phyloP scores from a whole-genome alignment of 1,139 yeast species.

The Candida pseudoviswanathii region DNA sequence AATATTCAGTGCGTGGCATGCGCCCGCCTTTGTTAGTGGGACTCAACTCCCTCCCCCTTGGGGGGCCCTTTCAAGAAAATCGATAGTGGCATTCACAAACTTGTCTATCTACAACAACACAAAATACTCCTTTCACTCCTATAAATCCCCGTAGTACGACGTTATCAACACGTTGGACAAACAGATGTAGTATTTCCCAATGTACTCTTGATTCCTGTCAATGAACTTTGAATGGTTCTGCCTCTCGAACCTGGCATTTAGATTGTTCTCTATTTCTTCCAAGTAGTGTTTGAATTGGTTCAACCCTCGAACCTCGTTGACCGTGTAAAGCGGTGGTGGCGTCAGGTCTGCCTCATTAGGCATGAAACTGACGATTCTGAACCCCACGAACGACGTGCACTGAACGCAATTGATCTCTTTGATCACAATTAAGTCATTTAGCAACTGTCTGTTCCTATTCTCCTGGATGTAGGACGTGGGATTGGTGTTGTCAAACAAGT shows the following conservation, averaged over 20 bases:
- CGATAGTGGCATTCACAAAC: no score
- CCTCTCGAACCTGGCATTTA: constrained; percentile 11
- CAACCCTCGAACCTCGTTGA: constrained; percentile 8
- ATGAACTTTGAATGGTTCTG: constrained; percentile 6
- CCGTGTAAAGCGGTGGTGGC: constrained; percentile 1
- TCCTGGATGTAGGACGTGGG: constrained; percentile 11
- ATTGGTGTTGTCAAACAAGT: constrained; percentile 10
- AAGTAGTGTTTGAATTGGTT: constrained; percentile 15
- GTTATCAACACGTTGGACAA: constrained; percentile 4
- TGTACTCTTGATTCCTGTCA: constrained; percentile 8
- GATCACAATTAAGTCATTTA: constrained; percentile 12
- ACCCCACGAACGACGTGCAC: constrained; percentile 21
- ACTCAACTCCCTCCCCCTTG: no score
- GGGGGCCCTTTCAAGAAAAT: no score
- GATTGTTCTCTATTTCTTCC: constrained; percentile 16
- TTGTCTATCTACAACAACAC: neutral
- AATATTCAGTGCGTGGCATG: no score
- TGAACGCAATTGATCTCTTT: constrained; percentile 17
- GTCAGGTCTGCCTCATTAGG: neutral
- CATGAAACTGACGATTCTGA: constrained; percentile 16
- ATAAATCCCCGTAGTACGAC: neutral
- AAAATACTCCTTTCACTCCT: neutral
- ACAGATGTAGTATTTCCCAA: constrained; percentile 10
- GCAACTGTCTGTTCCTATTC: constrained; percentile 10
- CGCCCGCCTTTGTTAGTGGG: no score